Evolutionary conservation across 1,284 basidiomycete genomes (phyloP).

Genomic region (Hemileia vastatrix): DNA sequence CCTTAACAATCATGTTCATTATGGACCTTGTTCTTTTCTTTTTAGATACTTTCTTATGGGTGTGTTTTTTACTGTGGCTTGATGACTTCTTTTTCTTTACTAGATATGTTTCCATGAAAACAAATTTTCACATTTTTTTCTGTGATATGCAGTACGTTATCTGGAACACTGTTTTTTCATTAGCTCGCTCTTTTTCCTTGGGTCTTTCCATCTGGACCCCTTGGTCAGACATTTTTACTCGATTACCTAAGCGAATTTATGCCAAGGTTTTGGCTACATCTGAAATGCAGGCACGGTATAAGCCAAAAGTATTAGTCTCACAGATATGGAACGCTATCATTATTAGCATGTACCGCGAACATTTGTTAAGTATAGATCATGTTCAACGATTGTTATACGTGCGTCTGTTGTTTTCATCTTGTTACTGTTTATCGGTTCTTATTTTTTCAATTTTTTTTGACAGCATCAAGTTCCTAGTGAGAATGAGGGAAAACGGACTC

Average conservation of each 20-base stretch:
- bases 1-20: conserved; percentile 86
- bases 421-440: conserved; percentile 47
- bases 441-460: conserved; percentile 83
- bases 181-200: conserved; percentile 75
- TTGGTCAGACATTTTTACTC: conserved; percentile 79
- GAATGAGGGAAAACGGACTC: conserved; percentile 69
- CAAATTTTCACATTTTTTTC: background rate
- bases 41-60: conserved; percentile 92
- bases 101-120: conserved; percentile 51
- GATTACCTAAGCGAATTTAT: conserved; percentile 87
- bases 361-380: conserved; percentile 53
- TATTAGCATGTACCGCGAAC: conserved; percentile 98
- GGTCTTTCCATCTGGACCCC: conserved; percentile 94
- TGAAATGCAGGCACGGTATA: conserved; percentile 94
- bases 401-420: background rate
- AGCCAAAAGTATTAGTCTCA: conserved; percentile 92
- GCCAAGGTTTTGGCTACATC: conserved; percentile 78
- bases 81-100: background rate
- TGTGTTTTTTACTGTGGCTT: background rate
- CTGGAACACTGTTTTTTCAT: conserved; percentile 90
- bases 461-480: conserved; percentile 85
- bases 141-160: conserved; percentile 53
- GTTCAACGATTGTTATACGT: conserved; percentile 17
- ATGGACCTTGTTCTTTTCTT: conserved; percentile 93
- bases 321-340: conserved; percentile 98